Conservation (phyloP, 176 grass and related monocot genomes). For the Raddia guianensis region DNA sequence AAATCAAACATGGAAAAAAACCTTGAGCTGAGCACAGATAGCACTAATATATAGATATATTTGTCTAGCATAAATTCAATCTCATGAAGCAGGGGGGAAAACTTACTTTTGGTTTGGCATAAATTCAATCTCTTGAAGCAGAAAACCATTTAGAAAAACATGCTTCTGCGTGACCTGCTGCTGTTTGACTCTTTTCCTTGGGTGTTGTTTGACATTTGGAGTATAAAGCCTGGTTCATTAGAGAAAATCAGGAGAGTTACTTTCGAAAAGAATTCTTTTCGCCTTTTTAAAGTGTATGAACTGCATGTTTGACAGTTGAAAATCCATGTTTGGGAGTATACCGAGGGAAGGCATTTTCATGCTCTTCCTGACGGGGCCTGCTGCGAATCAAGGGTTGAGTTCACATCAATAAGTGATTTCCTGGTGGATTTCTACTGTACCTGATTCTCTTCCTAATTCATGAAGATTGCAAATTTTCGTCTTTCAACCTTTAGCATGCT, state of each 20-base stretch:
- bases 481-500: too few species aligned
- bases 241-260: neutral
- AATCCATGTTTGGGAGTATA: neutral
- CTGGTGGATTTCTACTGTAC: neutral
- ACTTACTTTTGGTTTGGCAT: neutral
- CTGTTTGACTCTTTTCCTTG: too few species aligned
- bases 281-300: neutral
- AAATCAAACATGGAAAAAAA: neutral
- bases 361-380: neutral
- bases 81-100: neutral
- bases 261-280: neutral
- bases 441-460: neutral
- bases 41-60: neutral
- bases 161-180: neutral
- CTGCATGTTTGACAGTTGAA: neutral
- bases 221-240: neutral
- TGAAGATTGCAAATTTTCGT: neutral
- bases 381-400: neutral
- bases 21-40: neutral
- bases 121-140: neutral
- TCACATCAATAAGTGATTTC: neutral
- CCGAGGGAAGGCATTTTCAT: neutral
- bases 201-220: neutral
- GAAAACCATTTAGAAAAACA: neutral
- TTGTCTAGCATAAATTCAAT: neutral